These are phyloP conservation scores for Musa itinerans DNA, from an alignment of 176 grass and related monocot species.

Conservation along the genomic window DNA sequence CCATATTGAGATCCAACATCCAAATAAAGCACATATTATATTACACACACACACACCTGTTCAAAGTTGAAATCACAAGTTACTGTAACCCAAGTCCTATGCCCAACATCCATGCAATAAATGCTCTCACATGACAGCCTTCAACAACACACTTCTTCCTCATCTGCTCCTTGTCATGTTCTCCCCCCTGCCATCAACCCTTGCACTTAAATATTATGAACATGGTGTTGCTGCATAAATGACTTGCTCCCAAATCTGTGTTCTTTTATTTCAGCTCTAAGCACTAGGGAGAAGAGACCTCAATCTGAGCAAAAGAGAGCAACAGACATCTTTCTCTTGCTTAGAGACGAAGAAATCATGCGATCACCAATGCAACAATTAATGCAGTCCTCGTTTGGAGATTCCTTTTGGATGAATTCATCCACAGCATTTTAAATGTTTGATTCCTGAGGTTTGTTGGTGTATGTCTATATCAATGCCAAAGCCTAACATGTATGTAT, in stretches of 20 bases:
- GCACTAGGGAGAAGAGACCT: conserved; percentile 20
- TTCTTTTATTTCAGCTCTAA: conserved; percentile 33
- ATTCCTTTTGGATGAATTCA: too few species aligned
- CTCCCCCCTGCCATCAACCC: neutral
- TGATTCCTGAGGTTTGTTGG: too few species aligned
- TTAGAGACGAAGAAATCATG: conserved; percentile 26
- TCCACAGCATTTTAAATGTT: too few species aligned
- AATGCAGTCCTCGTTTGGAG: conserved; percentile 17
- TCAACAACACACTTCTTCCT: conserved; percentile 12
- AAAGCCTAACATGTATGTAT: too few species aligned
- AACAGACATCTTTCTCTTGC: conserved; percentile 46
- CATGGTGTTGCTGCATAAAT: neutral
- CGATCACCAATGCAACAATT: conserved; percentile 43
- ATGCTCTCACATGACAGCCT: conserved; percentile 48
- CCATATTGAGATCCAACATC: conserved; percentile 72
- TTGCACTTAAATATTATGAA: neutral
- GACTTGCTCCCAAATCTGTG: too few species aligned
- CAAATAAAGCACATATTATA: conserved; percentile 17
- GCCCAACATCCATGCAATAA: conserved; percentile 35
- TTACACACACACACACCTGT: conserved; percentile 11
- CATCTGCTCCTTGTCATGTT: neutral
- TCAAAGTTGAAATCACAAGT: conserved; percentile 38
- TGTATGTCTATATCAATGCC: too few species aligned
- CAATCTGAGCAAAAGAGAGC: conserved; percentile 5
- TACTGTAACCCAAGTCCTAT: conserved; percentile 35